Percentiles rank a stretch among this genome's conserved stretches.
Conservation (phyloP, 306 rosid species). For the Fragaria vesca region DNA sequence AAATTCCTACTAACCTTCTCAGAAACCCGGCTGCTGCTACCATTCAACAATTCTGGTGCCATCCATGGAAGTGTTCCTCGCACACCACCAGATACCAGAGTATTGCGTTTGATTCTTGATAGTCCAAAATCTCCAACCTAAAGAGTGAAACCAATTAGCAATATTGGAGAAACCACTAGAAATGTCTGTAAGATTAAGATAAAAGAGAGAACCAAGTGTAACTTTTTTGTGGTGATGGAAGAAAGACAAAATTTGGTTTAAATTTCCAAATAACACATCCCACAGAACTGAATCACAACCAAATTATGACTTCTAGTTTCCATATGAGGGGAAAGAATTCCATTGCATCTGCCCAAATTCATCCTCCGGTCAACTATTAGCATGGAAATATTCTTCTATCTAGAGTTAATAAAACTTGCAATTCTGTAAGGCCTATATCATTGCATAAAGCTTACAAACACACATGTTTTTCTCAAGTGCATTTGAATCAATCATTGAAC, state of each 20-base stretch:
- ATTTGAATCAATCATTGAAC: background rate
- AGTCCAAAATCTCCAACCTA: constrained; percentile 37
- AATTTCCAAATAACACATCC: background rate
- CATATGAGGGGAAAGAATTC: background rate
- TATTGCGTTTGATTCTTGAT: constrained; percentile 36
- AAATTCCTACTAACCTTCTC: constrained; percentile 33
- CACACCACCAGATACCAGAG: constrained; percentile 40
- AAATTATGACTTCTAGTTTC: background rate
- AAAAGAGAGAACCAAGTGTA: background rate
- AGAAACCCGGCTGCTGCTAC: constrained; percentile 35
- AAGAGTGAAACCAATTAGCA: constrained; percentile 7
- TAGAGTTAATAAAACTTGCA: background rate
- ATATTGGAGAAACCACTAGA: background rate
- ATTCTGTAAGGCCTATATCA: background rate
- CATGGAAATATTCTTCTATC: background rate
- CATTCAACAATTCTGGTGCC: constrained; percentile 37
- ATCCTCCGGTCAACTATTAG: background rate
- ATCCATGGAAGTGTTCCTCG: constrained; percentile 41
- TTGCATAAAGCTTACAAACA: background rate
- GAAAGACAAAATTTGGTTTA: background rate
- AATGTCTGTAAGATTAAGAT: background rate
- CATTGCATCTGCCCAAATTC: constrained; percentile 1
- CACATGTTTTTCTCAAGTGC: background rate
- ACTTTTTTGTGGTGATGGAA: background rate
- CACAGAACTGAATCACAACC: background rate